Evolutionary conservation across 352 stramenopile species (phyloP).

Genomic region (Chrysophaeum taylorii): DNA sequence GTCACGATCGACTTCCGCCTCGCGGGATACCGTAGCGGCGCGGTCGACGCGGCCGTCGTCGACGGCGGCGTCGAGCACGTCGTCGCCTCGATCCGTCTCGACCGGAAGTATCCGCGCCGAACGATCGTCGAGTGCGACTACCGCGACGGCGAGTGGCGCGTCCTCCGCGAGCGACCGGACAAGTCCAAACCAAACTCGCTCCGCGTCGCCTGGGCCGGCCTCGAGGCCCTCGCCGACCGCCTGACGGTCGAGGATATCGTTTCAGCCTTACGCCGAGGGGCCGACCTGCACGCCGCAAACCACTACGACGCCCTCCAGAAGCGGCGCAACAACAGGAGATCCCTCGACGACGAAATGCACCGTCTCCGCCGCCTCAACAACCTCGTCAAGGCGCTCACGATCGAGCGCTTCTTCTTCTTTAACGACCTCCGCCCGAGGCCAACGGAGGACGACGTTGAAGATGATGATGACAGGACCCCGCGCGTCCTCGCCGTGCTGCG

Average conservation of each 20-base stretch:
- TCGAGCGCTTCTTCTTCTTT: constrained; percentile 51
- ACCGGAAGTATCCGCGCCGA: not conserved
- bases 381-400: constrained; percentile 73
- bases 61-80: not conserved
- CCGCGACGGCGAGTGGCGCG: not conserved
- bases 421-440: constrained; percentile 44
- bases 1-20: not conserved
- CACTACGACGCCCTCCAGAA: constrained; percentile 26
- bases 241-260: constrained; percentile 13
- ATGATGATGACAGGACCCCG: not conserved
- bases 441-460: constrained; percentile 10
- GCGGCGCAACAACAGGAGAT: constrained; percentile 12
- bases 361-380: constrained; percentile 55
- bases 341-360: constrained; percentile 12
- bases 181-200: constrained; percentile 22
- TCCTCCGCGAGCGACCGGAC: not conserved
- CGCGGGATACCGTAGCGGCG: not conserved
- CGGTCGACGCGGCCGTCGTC: constrained; percentile 2
- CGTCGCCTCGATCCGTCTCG: not conserved
- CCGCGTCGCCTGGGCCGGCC: constrained; percentile 17
- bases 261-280: too few relatives aligned
- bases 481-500: not conserved
- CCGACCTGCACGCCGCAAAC: constrained; percentile 10
- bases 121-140: constrained; percentile 1
- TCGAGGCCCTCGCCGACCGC: constrained; percentile 23